Conservation (phyloP, 768 basidiomycete species). For the Boletus rufocinnamomeus region DNA sequence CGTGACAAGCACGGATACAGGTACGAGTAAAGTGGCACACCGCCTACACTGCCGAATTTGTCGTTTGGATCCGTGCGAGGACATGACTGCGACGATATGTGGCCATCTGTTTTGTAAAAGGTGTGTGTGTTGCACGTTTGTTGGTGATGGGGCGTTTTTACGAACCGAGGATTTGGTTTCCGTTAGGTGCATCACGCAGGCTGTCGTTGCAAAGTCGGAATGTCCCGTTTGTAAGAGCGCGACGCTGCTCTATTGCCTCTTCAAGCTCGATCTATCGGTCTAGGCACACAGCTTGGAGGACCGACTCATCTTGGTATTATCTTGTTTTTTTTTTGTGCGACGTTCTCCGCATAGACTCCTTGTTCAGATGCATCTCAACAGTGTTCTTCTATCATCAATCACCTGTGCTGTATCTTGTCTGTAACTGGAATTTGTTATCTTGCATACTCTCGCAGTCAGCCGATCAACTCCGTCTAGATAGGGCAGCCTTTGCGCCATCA, state of each 20-base stretch:
- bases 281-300: too few relatives aligned
- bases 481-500: too few relatives aligned
- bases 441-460: background rate
- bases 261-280: conserved; percentile 47
- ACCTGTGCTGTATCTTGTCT: conserved; percentile 1
- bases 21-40: conserved; percentile 1
- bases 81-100: conserved; percentile 60
- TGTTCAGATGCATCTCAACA: background rate
- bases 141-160: background rate
- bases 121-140: conserved; percentile 33
- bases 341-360: background rate
- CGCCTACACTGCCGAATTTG: conserved; percentile 54
- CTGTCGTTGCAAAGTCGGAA: conserved; percentile 44
- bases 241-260: conserved; percentile 55
- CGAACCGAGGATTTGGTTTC: background rate
- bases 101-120: conserved; percentile 63
- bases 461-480: too few relatives aligned
- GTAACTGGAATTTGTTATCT: background rate
- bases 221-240: conserved; percentile 57
- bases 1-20: background rate
- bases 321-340: background rate
- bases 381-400: background rate
- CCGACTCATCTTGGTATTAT: background rate
- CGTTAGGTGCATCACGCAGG: conserved; percentile 51
- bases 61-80: conserved; percentile 47